Evolutionary conservation across 495 filamentous ascomycete species (phyloP).

Genomic region (Talaromyces ruber): DNA sequence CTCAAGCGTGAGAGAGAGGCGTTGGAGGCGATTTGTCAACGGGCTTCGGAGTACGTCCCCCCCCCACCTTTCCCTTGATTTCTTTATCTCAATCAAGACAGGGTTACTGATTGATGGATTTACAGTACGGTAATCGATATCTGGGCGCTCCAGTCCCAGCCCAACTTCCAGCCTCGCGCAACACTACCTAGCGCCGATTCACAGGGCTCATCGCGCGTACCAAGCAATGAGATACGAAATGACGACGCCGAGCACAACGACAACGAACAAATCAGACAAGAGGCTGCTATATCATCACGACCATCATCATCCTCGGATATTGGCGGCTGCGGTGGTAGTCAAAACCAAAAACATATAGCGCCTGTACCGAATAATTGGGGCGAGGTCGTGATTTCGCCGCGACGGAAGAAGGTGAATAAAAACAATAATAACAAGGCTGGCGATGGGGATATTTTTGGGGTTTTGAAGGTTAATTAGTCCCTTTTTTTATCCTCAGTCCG

Average conservation of each 20-base stretch:
- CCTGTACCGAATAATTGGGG: constrained; percentile 38
- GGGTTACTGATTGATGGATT: too few relatives aligned
- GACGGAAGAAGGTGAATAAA: constrained; percentile 18
- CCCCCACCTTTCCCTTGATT: too few relatives aligned
- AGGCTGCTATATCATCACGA: not conserved
- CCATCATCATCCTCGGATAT: not conserved
- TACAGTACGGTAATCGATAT: constrained; percentile 40
- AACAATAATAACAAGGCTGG: constrained; percentile 3
- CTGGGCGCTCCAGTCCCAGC: constrained; percentile 42
- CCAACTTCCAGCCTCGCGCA: constrained; percentile 37
- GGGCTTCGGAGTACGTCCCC: constrained; percentile 41
- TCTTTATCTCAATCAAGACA: too few relatives aligned
- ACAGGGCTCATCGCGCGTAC: constrained; percentile 18
- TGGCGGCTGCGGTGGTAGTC: not conserved
- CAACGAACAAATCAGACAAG: not conserved
- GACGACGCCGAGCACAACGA: constrained; percentile 15
- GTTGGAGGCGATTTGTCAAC: constrained; percentile 43
- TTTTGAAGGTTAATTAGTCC: constrained; percentile 30
- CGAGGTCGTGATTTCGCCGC: constrained; percentile 37
- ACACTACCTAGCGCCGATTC: constrained; percentile 29
- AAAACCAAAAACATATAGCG: constrained; percentile 7
- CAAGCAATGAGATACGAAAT: constrained; percentile 11
- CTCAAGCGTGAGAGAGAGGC: constrained; percentile 43
- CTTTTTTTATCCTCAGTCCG: not conserved
- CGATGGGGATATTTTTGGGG: constrained; percentile 36